Evolutionary conservation across 805 yeast genomes (phyloP).

Genomic region (Metschnikowia reukaufii): DNA sequence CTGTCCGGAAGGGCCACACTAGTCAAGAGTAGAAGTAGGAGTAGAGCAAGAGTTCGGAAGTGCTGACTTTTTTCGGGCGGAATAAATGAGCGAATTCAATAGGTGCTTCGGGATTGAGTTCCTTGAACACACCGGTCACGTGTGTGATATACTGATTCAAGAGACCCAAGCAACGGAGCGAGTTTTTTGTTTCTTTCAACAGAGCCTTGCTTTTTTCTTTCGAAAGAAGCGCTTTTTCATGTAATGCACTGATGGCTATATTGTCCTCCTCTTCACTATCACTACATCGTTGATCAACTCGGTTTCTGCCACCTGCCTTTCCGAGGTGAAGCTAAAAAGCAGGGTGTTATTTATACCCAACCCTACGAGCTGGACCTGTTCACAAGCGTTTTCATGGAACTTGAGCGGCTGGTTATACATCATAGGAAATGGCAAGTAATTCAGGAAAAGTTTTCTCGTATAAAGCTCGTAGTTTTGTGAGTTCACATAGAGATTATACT

Average conservation of each 20-base stretch:
- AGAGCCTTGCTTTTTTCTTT: constrained; percentile 34
- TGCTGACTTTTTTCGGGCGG: constrained; percentile 19
- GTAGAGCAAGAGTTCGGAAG: constrained; percentile 39
- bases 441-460: constrained; percentile 54
- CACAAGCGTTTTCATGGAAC: constrained; percentile 39
- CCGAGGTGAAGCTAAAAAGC: constrained; percentile 28
- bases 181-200: constrained; percentile 33
- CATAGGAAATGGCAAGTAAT: constrained; percentile 67
- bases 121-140: constrained; percentile 18
- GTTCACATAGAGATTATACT: constrained; percentile 57
- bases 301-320: constrained; percentile 26
- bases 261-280: constrained; percentile 22
- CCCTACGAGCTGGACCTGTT: constrained; percentile 33
- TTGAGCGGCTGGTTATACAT: constrained; percentile 66
- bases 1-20: constrained; percentile 38
- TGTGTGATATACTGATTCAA: constrained; percentile 24
- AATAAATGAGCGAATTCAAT: constrained; percentile 20
- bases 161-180: constrained; percentile 32
- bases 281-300: constrained; percentile 27
- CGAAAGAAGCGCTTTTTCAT: constrained; percentile 35
- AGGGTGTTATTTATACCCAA: constrained; percentile 27
- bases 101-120: constrained; percentile 17
- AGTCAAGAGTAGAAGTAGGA: constrained; percentile 39
- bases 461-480: constrained; percentile 58
- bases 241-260: constrained; percentile 38